Evolutionary conservation across 768 basidiomycete genomes (phyloP), one percentile per base, ranked within the genome.

Genomic region (Cystofilobasidium macerans): DNA sequence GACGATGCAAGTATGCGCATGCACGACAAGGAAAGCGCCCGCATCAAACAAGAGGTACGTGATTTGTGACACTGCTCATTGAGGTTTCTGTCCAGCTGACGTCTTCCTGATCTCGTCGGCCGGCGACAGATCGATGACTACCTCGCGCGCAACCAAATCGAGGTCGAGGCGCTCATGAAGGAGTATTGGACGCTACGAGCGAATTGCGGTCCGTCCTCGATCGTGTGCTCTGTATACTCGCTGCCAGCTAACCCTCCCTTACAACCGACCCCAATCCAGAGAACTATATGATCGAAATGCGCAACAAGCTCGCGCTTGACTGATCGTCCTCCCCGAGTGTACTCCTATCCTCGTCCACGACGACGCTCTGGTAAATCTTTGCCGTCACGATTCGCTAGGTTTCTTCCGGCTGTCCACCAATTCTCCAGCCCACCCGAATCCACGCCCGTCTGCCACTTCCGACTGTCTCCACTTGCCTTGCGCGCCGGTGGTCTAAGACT

Each of bases 121-220:
- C 24, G 7, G 14, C 13, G 3, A 3, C 66, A 90, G 88, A 89
- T 86, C 81, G 78, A 82, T 1, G 86, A 88, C 56, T 87, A 88
- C 71, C 76, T 89, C 62, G 84, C 82, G 73, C 79, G 79, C 66
- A 88, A 84, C 70, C 88, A 92, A 75, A 77, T 76, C 9, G 89
- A 92, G 73, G 78, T 93, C n/a, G 85, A 85, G 69, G 85, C 87
- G 64, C 79, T 95, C 24, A 79, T 95, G 45, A 78, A 82, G 12
- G 89, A 90, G 73, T 92, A 94, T 74, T 89, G 86, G 85, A 84
- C 81, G 64, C 78, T 90, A 61, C 80, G 88, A 43, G 85, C 87
- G 70, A 83, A 85, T 71, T 85, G 87, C 71, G 86, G 89, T 87
- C 72, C 40, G 73, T 74, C 26, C 28, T 16, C 8, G 16, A 22